These are phyloP conservation scores for Trametes villosa DNA, from an alignment of 768 basidiomycete species.

Conservation along the genomic window DNA sequence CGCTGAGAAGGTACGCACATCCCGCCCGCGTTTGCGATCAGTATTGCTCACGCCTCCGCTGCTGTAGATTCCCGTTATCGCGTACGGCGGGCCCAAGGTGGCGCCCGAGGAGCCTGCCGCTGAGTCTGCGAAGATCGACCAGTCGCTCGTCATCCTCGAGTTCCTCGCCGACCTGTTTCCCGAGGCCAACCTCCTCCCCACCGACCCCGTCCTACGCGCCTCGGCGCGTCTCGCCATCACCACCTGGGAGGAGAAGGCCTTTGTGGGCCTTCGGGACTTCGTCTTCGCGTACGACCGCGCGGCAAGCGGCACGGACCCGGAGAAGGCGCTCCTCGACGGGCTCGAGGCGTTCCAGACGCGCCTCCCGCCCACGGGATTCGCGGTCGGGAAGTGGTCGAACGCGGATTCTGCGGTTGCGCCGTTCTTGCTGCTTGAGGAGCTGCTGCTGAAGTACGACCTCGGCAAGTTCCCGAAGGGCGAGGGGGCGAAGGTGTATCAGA, in stretches of 20 bases:
- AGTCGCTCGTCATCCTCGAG: slow-evolving; percentile 67
- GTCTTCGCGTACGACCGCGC: slow-evolving; percentile 52
- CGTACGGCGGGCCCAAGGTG: slow-evolving; percentile 64
- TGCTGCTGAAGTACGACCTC: slow-evolving; percentile 51
- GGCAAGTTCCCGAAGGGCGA: slow-evolving; percentile 54
- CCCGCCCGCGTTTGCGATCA: too few species aligned
- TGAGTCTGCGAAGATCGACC: slow-evolving; percentile 60
- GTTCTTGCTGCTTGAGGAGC: slow-evolving; percentile 55
- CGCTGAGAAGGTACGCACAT: slow-evolving; percentile 54
- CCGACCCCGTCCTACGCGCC: slow-evolving; percentile 59
- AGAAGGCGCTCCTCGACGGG: slow-evolving; percentile 43
- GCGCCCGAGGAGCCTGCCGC: slow-evolving; percentile 58
- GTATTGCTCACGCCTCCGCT: neutral
- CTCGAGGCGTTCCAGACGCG: slow-evolving; percentile 53
- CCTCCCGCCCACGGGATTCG: slow-evolving; percentile 54
- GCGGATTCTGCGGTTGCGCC: slow-evolving; percentile 65
- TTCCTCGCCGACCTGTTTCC: slow-evolving; percentile 66
- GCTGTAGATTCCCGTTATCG: slow-evolving; percentile 59
- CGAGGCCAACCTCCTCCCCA: slow-evolving; percentile 52
- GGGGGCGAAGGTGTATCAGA: slow-evolving; percentile 47
- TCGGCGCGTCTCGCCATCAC: slow-evolving; percentile 66
- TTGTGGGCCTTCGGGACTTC: slow-evolving; percentile 42
- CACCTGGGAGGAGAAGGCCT: slow-evolving; percentile 48
- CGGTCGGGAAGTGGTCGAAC: slow-evolving; percentile 50
- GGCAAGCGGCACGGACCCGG: slow-evolving; percentile 44